Evolutionary conservation across 345 rosid genomes (phyloP), one percentile per base, ranked within the genome.

Genomic region (Salix viminalis): DNA sequence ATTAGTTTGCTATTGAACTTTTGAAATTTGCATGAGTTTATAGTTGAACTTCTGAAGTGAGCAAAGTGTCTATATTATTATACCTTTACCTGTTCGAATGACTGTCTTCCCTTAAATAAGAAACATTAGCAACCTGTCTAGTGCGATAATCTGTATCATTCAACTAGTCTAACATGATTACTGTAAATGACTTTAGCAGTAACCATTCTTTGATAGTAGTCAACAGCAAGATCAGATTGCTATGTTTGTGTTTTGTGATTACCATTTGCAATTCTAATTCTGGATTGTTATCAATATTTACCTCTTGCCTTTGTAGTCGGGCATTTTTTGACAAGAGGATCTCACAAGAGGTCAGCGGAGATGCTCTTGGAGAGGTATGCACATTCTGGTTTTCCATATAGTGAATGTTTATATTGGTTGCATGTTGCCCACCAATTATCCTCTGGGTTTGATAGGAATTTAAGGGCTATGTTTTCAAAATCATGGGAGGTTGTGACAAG

Each of bases 401-500:
- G 21, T 52, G 37, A 65, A 16, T 50, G 15, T n/a, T 64, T 71
- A 13, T 62, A 58, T 48, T 14, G 14, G 50, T 46, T 46, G 16
- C 50, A 46, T 46, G 50, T 36, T 65, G 26, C 64, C 11, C 2
- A 58, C 28, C 64, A 58, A 58, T 58, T 23, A 58, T 58, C 64
- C 28, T 58, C 2, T 58, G 28, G 64, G 64, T 10, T n/a, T 23
- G 64, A 58, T 58, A 58, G 98, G 96, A 94, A 79, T 92, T 94
- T 77, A 94, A 88, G 81, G 98, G 98, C 3, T 94, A 94, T 34
- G 87, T 94, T 2, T 94, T 92, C 81, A 90, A 90, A 86, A 94
- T 89, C 78, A 94, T 79, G 98, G 98, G 96, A 76, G 98, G 98
- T 48, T 94, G 97, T 32, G 97, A 92, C 93, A 92, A 92, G 83